Conservation (phyloP, 345 rosid species). For the Sonneratia alba region DNA sequence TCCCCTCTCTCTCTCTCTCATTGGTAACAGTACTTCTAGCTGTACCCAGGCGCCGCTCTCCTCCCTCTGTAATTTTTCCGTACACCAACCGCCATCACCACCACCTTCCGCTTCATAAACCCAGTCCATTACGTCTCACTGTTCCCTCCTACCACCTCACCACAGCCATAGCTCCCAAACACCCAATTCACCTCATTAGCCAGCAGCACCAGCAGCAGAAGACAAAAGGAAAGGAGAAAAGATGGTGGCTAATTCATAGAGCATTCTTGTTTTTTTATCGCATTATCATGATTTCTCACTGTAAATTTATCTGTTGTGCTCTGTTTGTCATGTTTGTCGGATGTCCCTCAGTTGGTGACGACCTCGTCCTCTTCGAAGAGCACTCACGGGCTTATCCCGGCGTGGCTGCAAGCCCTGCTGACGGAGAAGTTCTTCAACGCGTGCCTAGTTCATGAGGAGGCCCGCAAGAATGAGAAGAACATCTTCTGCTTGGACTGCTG, state of each 20-base stretch:
- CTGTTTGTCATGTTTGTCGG: too few relatives aligned
- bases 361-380: too few relatives aligned
- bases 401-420: constrained; percentile 20
- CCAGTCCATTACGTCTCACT: not conserved
- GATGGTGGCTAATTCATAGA: not conserved
- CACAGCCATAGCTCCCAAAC: too few relatives aligned
- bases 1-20: constrained; percentile 13
- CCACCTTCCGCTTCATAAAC: not conserved
- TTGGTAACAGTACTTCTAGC: constrained; percentile 32
- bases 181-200: not conserved
- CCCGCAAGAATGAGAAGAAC: constrained; percentile 25
- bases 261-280: not conserved
- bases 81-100: constrained; percentile 3
- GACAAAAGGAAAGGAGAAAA: not conserved
- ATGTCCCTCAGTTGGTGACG: too few relatives aligned
- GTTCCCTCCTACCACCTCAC: not conserved
- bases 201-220: too few relatives aligned
- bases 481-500: constrained; percentile 27
- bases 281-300: not conserved
- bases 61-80: constrained; percentile 27
- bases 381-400: not conserved
- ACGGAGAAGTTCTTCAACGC: constrained; percentile 24
- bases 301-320: not conserved
- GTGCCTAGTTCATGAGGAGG: constrained; percentile 20
- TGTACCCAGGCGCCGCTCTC: constrained; percentile 33